Evolutionary conservation across 2,329 filamentous ascomycete species (phyloP).

Genomic region (Sclerotinia subarctica): DNA sequence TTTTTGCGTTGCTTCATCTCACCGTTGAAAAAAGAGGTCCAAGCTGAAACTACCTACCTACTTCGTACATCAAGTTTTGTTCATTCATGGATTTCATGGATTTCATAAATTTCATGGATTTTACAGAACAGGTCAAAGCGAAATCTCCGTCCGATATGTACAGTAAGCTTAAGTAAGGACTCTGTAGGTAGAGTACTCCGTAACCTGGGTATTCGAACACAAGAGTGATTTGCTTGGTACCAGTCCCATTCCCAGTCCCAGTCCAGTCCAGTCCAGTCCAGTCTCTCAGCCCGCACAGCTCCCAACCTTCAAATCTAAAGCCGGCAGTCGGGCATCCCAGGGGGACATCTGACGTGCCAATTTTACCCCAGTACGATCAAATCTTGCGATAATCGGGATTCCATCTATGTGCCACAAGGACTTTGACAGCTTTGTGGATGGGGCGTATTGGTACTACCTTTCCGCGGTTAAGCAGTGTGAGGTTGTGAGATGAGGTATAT

Average conservation of each 20-base stretch:
- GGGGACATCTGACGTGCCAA: neutral
- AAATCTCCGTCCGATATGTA: neutral
- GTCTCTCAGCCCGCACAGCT: neutral
- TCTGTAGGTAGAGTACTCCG: too few relatives aligned
- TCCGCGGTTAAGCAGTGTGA: neutral
- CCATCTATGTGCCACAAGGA: neutral
- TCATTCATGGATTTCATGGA: neutral
- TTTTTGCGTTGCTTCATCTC: slow-evolving; percentile 10
- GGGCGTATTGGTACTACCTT: neutral
- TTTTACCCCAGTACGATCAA: neutral
- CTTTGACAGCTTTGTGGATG: neutral
- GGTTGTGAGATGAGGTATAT: neutral
- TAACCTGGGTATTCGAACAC: too few relatives aligned
- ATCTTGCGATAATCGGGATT: neutral
- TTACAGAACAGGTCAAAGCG: neutral
- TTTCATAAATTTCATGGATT: neutral
- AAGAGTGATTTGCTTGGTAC: neutral
- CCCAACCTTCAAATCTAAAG: neutral
- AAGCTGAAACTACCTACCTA: slow-evolving; percentile 11
- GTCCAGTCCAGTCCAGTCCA: too few relatives aligned
- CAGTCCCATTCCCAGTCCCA: too few relatives aligned
- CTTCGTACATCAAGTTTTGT: neutral
- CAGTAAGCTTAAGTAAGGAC: too few relatives aligned
- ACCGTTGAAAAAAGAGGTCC: slow-evolving; percentile 8
- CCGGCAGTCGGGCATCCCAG: neutral